phyloP scores from a whole-genome alignment of 257 asterid genomes.

The Nemophila menziesii region DNA sequence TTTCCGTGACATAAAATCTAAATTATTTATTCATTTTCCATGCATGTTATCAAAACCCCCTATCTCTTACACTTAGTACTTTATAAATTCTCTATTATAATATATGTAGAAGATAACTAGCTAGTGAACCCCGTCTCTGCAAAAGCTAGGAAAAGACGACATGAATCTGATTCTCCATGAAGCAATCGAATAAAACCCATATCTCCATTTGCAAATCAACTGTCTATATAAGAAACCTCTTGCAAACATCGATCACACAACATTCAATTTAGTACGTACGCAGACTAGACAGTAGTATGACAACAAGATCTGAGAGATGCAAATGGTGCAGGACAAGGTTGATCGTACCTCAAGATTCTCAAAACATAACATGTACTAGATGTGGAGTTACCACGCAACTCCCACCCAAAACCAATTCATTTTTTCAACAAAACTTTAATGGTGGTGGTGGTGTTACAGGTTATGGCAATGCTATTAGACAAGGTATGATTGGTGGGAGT shows the following conservation, averaged over 20 bases:
- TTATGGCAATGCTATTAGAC: not conserved
- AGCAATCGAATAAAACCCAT: constrained; percentile 3
- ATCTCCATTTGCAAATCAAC: not conserved
- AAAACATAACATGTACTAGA: constrained; percentile 28
- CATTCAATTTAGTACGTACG: not conserved
- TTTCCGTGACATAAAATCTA: too few species aligned
- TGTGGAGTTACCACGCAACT: constrained; percentile 20
- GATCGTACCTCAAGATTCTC: constrained; percentile 28
- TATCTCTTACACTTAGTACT: too few species aligned
- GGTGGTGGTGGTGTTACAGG: not conserved
- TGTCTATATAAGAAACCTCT: not conserved
- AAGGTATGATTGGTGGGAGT: not conserved
- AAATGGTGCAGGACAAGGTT: constrained; percentile 32
- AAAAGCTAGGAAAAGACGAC: not conserved
- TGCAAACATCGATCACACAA: not conserved
- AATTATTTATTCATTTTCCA: too few species aligned
- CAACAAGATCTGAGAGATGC: constrained; percentile 34
- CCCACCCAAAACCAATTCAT: constrained; percentile 10
- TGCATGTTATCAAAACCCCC: too few species aligned
- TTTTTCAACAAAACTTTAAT: constrained; percentile 3
- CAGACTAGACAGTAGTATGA: constrained; percentile 22
- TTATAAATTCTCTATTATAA: too few species aligned
- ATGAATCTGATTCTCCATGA: constrained; percentile 31
- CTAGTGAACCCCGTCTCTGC: not conserved
- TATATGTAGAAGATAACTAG: not conserved